phyloP scores from a whole-genome alignment of 2,329 filamentous ascomycete species.

The Botrytis fragariae region DNA sequence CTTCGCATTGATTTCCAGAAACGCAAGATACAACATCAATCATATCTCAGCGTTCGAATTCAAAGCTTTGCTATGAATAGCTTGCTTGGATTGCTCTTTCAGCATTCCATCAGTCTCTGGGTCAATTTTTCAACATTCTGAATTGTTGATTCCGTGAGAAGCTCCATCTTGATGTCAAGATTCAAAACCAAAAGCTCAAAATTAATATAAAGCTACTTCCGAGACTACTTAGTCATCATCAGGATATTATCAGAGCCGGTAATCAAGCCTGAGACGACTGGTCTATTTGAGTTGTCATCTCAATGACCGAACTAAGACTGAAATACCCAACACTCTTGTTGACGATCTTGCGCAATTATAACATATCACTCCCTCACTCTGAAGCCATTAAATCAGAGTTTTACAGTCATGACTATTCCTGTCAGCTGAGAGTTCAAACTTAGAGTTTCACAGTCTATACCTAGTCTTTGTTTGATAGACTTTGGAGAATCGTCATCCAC shows the following conservation, averaged over 20 bases:
- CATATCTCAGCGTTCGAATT: neutral
- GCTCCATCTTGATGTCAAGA: neutral
- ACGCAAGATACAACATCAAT: neutral
- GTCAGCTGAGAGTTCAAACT: no score
- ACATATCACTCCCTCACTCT: no score
- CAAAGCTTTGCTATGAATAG: neutral
- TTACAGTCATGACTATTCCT: neutral
- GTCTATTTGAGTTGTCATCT: no score
- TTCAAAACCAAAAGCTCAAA: neutral
- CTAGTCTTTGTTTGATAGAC: no score
- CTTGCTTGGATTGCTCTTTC: neutral
- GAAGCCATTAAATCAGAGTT: neutral
- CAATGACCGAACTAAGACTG: no score
- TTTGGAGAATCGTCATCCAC: neutral
- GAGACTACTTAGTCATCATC: no score
- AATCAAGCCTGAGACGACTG: no score
- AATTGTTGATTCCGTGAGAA: neutral
- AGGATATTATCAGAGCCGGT: no score
- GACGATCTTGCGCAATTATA: no score
- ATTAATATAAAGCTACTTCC: no score
- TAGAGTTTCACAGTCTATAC: no score
- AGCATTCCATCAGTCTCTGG: neutral
- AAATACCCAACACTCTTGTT: no score
- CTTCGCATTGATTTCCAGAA: fast-evolving
- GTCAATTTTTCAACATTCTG: neutral